Evolutionary conservation across 2,329 filamentous ascomycete genomes (phyloP), one percentile per base, ranked within the genome.

Genomic region (Stagonosporopsis rhizophila): DNA sequence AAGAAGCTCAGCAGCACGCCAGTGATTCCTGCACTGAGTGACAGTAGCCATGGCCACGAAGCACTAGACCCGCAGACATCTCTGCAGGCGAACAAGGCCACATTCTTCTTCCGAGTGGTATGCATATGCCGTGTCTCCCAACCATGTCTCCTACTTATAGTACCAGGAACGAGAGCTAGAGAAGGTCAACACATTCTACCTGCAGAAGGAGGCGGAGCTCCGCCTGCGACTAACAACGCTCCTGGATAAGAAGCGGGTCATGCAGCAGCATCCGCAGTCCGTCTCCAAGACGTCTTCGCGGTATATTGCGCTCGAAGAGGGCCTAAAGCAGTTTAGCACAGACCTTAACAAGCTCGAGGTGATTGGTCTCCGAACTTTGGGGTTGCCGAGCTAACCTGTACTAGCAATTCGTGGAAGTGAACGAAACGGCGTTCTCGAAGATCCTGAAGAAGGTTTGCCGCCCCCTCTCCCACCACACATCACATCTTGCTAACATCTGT

Each of bases 101-200:
- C 94, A 11, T 99, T 99, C 80, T 99, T 99, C 84, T 98, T 98
- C 77, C 91, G 95, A 77, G 83, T 99, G 77, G 92, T 96, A 85
- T 75, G 87, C 56, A 47, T 42, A 22, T 11, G 45, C 7, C 28
- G 45, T 32, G 41, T 25, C 23, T 46, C 28, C 22, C 14, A 39
- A 19, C 34, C 19, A 4, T n/a, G 20, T 3, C 15, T 25, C 23
- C 37, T 52, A 25, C 53, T 56, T n/a, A 56, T 52, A 35, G 44
- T 23, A 38, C 32, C 45, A 96, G 92, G 95, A 99, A 83, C 89
- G 95, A 68, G 95, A 99, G 77, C 86, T 99, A 52, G 95, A 98
- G 78, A 99, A 98, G 77, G 95, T 99, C 78, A 99, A 99, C 78
- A 91, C 88, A 14, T 97, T 97, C 77, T 99, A 99, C 75, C 79